Evolutionary conservation across 345 rosid species (phyloP).

Genomic region (Populus simonii): DNA sequence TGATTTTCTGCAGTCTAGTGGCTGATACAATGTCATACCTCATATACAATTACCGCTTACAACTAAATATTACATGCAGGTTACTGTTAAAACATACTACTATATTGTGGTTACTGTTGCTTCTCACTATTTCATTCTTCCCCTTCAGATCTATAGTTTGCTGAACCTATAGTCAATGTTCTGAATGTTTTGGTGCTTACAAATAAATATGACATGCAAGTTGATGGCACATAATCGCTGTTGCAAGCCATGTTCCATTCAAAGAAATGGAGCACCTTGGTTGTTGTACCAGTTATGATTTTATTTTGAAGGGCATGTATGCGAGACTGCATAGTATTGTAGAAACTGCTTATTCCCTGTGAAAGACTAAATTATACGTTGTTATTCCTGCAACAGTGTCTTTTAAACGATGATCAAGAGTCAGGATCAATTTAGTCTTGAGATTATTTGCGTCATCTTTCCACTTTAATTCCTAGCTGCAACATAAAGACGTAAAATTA

Average conservation of each 20-base stretch:
- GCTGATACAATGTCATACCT: background rate
- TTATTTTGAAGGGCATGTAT: constrained; percentile 41
- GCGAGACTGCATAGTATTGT: constrained; percentile 29
- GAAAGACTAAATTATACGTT: background rate
- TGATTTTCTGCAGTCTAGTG: background rate
- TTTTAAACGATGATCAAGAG: too few relatives aligned
- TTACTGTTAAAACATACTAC: too few relatives aligned
- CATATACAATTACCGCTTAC: too few relatives aligned
- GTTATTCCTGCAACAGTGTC: background rate
- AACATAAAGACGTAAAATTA: too few relatives aligned
- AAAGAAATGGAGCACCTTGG: constrained; percentile 46
- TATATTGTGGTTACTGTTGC: background rate
- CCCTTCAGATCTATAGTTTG: background rate
- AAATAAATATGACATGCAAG: constrained; percentile 31
- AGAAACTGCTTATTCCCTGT: background rate
- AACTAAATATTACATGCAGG: too few relatives aligned
- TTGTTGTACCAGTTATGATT: constrained; percentile 47
- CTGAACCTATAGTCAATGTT: background rate
- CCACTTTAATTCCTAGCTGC: too few relatives aligned
- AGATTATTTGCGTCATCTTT: too few relatives aligned
- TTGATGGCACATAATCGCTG: constrained; percentile 33
- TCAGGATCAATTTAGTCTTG: too few relatives aligned
- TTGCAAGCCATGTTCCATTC: constrained; percentile 39
- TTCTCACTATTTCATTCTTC: too few relatives aligned
- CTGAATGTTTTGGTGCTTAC: background rate